Percentiles rank a stretch among this genome's conserved stretches.
Conservation (phyloP, 805 yeast genomes). For the Suhomyces sp. region DNA sequence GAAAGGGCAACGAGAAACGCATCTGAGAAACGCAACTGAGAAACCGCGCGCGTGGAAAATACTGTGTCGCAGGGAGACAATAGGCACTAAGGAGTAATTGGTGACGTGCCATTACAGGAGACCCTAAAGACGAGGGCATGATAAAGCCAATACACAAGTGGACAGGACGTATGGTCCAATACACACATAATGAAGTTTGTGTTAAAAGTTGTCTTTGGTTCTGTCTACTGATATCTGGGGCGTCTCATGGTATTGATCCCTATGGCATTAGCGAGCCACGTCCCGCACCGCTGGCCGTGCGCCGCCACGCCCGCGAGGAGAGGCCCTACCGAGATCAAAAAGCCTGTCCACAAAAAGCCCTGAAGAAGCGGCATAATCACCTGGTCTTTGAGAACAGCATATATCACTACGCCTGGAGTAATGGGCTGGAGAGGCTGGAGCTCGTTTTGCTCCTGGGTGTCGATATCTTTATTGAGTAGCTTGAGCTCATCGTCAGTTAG, state of each 20-base stretch:
- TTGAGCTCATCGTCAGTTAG: constrained; percentile 11
- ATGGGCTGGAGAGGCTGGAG: constrained; percentile 34
- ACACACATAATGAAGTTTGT: too few species aligned
- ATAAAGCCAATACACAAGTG: too few species aligned
- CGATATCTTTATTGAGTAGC: constrained; percentile 8
- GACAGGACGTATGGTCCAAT: too few species aligned
- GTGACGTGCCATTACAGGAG: too few species aligned
- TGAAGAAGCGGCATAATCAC: constrained; percentile 53
- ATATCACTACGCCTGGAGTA: constrained; percentile 43
- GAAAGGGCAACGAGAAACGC: not conserved
- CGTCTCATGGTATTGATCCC: constrained; percentile 10
- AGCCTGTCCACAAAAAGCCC: constrained; percentile 46
- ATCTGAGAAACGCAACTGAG: not conserved
- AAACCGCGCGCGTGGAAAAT: not conserved
- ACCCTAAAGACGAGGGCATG: too few species aligned
- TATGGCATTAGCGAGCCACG: constrained; percentile 18
- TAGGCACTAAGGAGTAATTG: too few species aligned
- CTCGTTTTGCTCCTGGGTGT: constrained; percentile 6
- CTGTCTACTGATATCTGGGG: not conserved
- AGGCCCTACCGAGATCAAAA: constrained; percentile 39
- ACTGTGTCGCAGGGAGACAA: too few species aligned
- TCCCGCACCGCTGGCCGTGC: constrained; percentile 29
- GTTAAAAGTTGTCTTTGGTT: too few species aligned
- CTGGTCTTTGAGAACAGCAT: constrained; percentile 51
- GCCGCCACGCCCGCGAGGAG: constrained; percentile 21